A percentile compares a stretch with the other conserved stretches of the same genome.
phyloP scores from a whole-genome alignment of 805 yeast genomes.

The Hanseniaspora jakobsenii region DNA sequence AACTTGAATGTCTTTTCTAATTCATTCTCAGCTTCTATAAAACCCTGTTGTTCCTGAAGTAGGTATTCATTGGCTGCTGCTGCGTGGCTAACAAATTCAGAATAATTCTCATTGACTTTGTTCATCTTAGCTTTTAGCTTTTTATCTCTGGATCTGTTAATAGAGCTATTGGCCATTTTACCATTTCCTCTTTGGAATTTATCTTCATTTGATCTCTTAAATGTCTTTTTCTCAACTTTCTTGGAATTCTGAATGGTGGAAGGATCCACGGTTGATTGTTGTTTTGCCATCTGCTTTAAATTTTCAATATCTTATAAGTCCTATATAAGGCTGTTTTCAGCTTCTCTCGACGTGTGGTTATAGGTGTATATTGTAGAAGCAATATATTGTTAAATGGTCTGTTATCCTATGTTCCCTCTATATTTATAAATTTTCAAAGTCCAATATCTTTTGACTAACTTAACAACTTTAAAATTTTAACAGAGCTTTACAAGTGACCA shows the following conservation, averaged over 20 bases:
- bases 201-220: constrained; percentile 24
- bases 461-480: too few relatives aligned
- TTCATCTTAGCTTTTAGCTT: constrained; percentile 54
- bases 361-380: too few relatives aligned
- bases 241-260: too few relatives aligned
- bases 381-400: too few relatives aligned
- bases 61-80: constrained; percentile 69
- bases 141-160: constrained; percentile 38
- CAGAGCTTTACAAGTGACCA: too few relatives aligned
- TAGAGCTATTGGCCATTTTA: constrained; percentile 14
- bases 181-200: constrained; percentile 27
- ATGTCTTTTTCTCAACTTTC: constrained; percentile 1
- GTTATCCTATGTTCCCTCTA: too few relatives aligned
- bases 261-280: too few relatives aligned
- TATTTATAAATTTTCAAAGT: too few relatives aligned
- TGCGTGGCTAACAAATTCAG: constrained; percentile 70
- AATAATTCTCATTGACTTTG: constrained; percentile 56
- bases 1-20: constrained; percentile 87
- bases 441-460: too few relatives aligned
- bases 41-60: constrained; percentile 74
- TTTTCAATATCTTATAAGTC: too few relatives aligned
- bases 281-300: neutral
- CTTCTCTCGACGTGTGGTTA: too few relatives aligned
- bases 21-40: constrained; percentile 77
- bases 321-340: too few relatives aligned